phyloP scores from a whole-genome alignment of 2,329 filamentous ascomycete genomes.

The Cercospora janseana region DNA sequence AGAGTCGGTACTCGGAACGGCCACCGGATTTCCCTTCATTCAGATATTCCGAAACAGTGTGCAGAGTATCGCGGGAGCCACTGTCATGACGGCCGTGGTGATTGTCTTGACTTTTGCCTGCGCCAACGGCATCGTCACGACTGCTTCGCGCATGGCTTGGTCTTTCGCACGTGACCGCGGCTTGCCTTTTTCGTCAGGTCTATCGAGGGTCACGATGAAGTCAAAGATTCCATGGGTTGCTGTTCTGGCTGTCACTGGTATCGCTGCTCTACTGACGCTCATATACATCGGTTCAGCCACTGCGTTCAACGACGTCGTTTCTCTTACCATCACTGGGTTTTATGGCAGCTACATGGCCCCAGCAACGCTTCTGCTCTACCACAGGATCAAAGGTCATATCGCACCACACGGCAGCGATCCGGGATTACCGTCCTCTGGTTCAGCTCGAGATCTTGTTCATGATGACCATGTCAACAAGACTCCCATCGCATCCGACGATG shows the following conservation, averaged over 20 bases:
- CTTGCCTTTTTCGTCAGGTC: conserved; percentile 40
- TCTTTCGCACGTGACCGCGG: conserved; percentile 46
- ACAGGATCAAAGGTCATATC: conserved; percentile 42
- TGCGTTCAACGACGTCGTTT: conserved; percentile 49
- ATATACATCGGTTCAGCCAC: conserved; percentile 45
- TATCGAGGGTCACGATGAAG: conserved; percentile 36
- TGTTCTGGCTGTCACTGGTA: conserved; percentile 51
- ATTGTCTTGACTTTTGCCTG: conserved; percentile 37
- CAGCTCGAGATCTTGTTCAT: conserved; percentile 2
- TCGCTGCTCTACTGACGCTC: conserved; percentile 47
- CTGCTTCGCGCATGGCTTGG: conserved; percentile 44
- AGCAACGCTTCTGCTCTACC: conserved; percentile 43
- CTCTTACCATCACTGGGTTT: conserved; percentile 45
- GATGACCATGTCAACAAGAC: conserved; percentile 2
- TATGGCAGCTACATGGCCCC: conserved; percentile 47
- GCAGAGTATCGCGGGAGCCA: conserved; percentile 44
- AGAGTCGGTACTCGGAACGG: conserved; percentile 41
- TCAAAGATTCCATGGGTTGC: conserved; percentile 35
- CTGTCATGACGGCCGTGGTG: conserved; percentile 49
- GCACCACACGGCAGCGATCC: conserved; percentile 39
- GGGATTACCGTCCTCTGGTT: conserved; percentile 17
- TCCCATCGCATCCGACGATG: conserved; percentile 1
- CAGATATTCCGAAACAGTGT: conserved; percentile 52
- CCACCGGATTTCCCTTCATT: conserved; percentile 52
- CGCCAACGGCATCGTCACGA: conserved; percentile 40